phyloP scores from a whole-genome alignment of 116 monocot species.

The Trichopus zeylanicus region DNA sequence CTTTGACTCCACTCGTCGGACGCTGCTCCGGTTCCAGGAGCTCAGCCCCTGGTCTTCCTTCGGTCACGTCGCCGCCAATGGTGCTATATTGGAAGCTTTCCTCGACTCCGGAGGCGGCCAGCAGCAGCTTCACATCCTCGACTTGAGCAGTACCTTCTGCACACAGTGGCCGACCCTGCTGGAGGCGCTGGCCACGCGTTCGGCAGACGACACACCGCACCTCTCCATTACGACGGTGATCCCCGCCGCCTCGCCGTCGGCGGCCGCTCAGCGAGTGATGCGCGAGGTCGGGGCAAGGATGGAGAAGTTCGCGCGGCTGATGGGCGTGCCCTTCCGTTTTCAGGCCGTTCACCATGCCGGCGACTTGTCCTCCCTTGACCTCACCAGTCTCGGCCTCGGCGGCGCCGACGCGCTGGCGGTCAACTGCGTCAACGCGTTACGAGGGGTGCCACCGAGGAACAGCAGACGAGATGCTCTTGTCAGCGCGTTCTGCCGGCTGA shows the following conservation, averaged over 20 bases:
- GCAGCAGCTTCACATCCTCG: constrained; percentile 64
- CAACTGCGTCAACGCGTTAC: constrained; percentile 80
- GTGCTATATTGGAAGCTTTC: constrained; percentile 72
- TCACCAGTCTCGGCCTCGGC: constrained; percentile 24
- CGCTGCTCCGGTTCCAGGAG: constrained; percentile 77
- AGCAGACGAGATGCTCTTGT: constrained; percentile 41
- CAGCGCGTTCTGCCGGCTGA: constrained; percentile 35
- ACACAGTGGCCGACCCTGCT: constrained; percentile 95
- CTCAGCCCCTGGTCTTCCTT: constrained; percentile 90
- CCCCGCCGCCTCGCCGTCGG: not conserved
- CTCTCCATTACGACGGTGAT: constrained; percentile 75
- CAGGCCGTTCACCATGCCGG: constrained; percentile 60
- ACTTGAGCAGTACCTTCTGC: constrained; percentile 93
- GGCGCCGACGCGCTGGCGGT: constrained; percentile 49
- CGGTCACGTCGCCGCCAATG: constrained; percentile 76
- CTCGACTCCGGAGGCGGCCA: constrained; percentile 31
- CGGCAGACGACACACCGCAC: constrained; percentile 83
- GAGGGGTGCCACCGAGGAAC: constrained; percentile 32
- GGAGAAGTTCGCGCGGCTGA: constrained; percentile 94
- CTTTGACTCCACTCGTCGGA: constrained; percentile 70
- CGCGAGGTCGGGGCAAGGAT: constrained; percentile 75
- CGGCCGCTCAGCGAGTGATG: constrained; percentile 68
- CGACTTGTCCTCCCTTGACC: constrained; percentile 60
- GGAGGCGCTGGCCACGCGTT: constrained; percentile 64
- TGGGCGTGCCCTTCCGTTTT: constrained; percentile 95